These are phyloP conservation scores for Salix udensis DNA, from an alignment of 345 rosid species.

Conservation along the genomic window DNA sequence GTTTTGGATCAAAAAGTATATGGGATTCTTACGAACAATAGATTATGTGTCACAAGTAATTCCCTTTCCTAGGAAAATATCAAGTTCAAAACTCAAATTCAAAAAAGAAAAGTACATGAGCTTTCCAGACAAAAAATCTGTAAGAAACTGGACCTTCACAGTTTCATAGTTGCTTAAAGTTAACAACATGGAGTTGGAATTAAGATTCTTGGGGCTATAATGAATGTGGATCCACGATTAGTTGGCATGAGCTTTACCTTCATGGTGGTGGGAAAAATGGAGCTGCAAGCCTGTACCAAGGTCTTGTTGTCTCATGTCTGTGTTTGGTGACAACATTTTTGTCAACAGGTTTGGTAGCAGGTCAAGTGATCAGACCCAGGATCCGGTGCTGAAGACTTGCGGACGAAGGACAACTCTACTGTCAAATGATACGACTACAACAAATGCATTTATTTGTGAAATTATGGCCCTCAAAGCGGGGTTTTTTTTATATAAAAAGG, in stretches of 20 bases:
- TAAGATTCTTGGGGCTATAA: not conserved
- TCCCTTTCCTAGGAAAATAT: too few species aligned
- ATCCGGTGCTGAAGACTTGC: not conserved
- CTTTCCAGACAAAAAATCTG: too few species aligned
- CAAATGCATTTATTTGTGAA: not conserved
- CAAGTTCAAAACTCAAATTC: too few species aligned
- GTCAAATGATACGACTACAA: not conserved
- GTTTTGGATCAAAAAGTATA: not conserved
- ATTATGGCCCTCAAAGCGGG: not conserved
- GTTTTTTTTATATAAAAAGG: too few species aligned
- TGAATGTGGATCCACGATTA: not conserved
- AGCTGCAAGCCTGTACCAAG: not conserved
- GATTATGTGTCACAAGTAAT: too few species aligned
- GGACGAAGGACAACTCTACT: not conserved
- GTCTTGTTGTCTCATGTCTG: not conserved
- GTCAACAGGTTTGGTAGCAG: not conserved
- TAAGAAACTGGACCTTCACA: not conserved
- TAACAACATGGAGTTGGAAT: not conserved
- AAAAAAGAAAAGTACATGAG: too few species aligned
- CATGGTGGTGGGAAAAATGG: not conserved
- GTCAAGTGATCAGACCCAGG: not conserved
- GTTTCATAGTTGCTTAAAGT: not conserved
- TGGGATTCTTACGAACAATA: too few species aligned
- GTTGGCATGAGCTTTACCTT: not conserved
- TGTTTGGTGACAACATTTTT: not conserved